Percentiles rank a stretch among this genome's conserved stretches.
Evolutionary conservation across 1,284 basidiomycete species (phyloP).

Genomic region (Boletellus deceptivus): DNA sequence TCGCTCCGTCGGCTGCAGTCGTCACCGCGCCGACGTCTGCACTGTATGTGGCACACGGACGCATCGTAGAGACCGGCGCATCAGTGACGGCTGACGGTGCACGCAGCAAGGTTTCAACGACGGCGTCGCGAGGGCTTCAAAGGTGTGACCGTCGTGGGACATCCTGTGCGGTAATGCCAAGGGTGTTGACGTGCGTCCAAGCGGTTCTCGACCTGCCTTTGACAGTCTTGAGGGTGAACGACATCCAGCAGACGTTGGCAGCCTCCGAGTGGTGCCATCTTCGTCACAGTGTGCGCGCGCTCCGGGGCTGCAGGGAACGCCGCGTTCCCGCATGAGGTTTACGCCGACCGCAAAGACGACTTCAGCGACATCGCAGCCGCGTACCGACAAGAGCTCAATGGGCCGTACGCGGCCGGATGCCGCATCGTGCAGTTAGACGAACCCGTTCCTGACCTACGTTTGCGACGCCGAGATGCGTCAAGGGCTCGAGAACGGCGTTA

Average conservation of each 20-base stretch:
- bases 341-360: constrained; percentile 52
- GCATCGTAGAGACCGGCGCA: neutral
- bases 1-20: too few species aligned
- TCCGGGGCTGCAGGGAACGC: constrained; percentile 4
- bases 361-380: constrained; percentile 70
- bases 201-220: constrained; percentile 25
- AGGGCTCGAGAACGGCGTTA: constrained; percentile 59
- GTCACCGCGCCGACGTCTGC: constrained; percentile 3
- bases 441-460: constrained; percentile 54
- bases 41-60: constrained; percentile 27
- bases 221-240: constrained; percentile 44
- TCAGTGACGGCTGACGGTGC: constrained; percentile 4
- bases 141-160: constrained; percentile 9
- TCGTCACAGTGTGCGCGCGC: constrained; percentile 48
- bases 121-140: constrained; percentile 27
- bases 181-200: constrained; percentile 11
- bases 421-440: constrained; percentile 77
- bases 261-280: constrained; percentile 78
- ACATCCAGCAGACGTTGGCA: constrained; percentile 73
- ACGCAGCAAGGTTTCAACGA: constrained; percentile 22
- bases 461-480: constrained; percentile 8
- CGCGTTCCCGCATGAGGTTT: constrained; percentile 21
- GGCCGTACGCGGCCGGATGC: constrained; percentile 72
- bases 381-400: constrained; percentile 69
- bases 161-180: neutral